Evolutionary conservation across 148 eudicot genomes (phyloP), one percentile per base, ranked within the genome.

Genomic region (Chenopodium album): DNA sequence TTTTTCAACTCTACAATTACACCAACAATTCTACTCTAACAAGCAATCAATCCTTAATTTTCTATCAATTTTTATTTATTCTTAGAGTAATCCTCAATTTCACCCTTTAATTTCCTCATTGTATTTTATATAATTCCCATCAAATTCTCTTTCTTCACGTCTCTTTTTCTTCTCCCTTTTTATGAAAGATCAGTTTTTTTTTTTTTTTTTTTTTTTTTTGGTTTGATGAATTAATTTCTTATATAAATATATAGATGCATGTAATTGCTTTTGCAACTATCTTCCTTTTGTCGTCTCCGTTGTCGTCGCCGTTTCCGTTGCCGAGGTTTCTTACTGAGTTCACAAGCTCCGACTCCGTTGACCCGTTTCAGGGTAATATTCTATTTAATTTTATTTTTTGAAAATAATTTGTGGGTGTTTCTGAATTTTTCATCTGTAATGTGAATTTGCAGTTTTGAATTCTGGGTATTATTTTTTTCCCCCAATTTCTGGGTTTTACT

Each of bases 71-170:
- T 56, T 12, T 16, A 56, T 10, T 52, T 14, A 52, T 14, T 44
- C 7, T 9, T 9, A 44, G 50, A 72, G 74, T 41, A 41, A 71
- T 23, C 41, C 69, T 48, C 62, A 64, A 76, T 4, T 23, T 16
- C 68, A 60, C 32, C 54, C 19, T n/a, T 9, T 47, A 70, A 9
- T 23, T n/a, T 22, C 79, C 79, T 23, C 37, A 37, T 76, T 11
- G 4, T 34, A 31, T 56, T 17, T 56, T 16, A 59, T 29, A 20
- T 28, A 63, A 47, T 37, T 22, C 74, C 75, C 75, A 78, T 71
- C 79, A 7, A 69, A 72, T 87, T 83, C 81, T 85, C 71, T 83
- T 87, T 75, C 88, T 85, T 83, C 86, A 87, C 87, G 86, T 76
- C 86, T 88, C 88, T 87, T 74, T 85, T 76, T 17, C 22, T 32